Evolutionary conservation across 768 basidiomycete genomes (phyloP), one percentile per base, ranked within the genome.

Genomic region (Boletus rubroflammeus): DNA sequence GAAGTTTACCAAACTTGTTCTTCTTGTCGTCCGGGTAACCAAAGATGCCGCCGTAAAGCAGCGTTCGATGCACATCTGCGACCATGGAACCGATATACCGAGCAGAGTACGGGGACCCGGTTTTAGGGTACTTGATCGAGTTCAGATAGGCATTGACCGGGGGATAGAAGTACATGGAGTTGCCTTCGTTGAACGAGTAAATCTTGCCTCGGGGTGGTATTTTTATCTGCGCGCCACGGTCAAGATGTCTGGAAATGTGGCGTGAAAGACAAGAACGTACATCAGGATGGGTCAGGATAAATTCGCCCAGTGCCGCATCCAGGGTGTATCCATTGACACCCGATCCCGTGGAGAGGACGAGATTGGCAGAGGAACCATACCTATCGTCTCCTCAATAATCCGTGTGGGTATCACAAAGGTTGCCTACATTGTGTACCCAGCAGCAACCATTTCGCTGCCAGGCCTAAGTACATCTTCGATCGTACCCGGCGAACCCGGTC

Each of bases 181-280:
- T 99, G 57, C 97, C 97, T 76, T 99, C 97, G 71, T 99, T 99
- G 81, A 98, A 96, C 3, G 95, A 98, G 77, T 99, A 99, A 67
- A 99, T 99, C 76, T 98, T 98, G 61, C 97, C 97, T 47, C 97
- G 86, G 10, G 84, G 60, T 7, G 97, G 97, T 60, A 99, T 92
- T 73, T 84, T 82, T 73, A 99, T 99, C 89, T 91, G 66, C 23
- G 19, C 15, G 11, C 17, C 50, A 26, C 11, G 15, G 25, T 60
- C 51, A 53, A 14, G 35, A 50, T 38, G 34, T 41, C 26, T 49
- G 52, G 47, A 25, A 23, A 23, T 9, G 36, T 38, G 35, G 26
- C 25, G 2, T 26, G 51, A 54, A 48, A 61, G n/a, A 41, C 36
- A 28, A 56, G 44, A 8, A 70, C 82, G 45, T 66, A 91, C 90